Evolutionary conservation across 495 filamentous ascomycete genomes (phyloP).

Genomic region (Neurospora sp.): DNA sequence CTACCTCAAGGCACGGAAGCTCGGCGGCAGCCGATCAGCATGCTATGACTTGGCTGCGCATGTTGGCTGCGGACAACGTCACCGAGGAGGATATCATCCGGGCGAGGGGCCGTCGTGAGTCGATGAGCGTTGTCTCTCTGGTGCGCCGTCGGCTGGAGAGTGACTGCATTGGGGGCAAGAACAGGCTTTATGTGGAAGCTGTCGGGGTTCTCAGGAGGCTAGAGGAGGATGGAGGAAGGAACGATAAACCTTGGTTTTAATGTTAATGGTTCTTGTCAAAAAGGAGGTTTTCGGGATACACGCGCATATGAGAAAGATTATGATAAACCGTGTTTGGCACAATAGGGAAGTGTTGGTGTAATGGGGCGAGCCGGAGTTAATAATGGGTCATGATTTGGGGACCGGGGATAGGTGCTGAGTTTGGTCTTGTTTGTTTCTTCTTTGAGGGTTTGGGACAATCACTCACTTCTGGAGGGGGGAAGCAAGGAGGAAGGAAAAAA

Average conservation of each 20-base stretch:
- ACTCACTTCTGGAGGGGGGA: neutral
- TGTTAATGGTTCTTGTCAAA: neutral
- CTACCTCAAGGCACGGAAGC: slow-evolving; percentile 30
- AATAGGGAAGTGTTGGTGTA: neutral
- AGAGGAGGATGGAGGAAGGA: slow-evolving; percentile 26
- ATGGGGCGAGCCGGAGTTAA: neutral
- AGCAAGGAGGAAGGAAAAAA: neutral
- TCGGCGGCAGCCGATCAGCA: slow-evolving; percentile 31
- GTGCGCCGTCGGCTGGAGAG: slow-evolving; percentile 29
- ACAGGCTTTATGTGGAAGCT: slow-evolving; percentile 33
- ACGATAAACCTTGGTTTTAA: slow-evolving; percentile 24
- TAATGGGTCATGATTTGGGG: neutral
- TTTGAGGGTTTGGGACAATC: neutral
- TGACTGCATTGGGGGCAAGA: slow-evolving; percentile 29
- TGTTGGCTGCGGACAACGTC: slow-evolving; percentile 50
- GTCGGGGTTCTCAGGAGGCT: slow-evolving; percentile 32
- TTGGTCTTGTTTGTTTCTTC: neutral
- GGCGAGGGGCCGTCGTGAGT: slow-evolving; percentile 21
- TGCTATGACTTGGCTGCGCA: slow-evolving; percentile 44
- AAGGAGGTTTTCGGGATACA: neutral
- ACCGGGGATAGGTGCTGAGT: neutral
- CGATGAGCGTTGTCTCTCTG: slow-evolving; percentile 27
- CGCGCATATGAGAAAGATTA: neutral
- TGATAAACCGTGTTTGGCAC: neutral
- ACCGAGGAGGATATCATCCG: slow-evolving; percentile 18